phyloP scores from a whole-genome alignment of 2,329 filamentous ascomycete genomes.

The Phaeosphaeriaceae sp. region DNA sequence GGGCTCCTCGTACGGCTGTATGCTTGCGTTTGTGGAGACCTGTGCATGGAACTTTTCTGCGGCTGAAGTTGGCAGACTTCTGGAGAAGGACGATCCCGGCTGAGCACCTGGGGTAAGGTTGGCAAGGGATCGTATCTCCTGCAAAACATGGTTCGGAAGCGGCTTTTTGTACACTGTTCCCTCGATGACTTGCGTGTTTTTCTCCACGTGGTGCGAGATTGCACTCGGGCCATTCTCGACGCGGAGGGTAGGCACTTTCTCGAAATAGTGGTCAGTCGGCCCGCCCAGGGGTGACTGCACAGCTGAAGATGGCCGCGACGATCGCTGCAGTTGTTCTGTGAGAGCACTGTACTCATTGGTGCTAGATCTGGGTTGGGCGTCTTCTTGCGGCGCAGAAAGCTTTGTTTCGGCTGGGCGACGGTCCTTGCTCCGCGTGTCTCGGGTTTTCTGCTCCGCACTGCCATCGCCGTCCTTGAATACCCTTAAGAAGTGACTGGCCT shows the following conservation, averaged over 20 bases:
- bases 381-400: conserved; percentile 31
- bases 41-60: conserved; percentile 42
- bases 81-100: conserved; percentile 58
- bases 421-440: conserved; percentile 54
- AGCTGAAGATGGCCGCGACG: conserved; percentile 32
- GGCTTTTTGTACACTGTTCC: conserved; percentile 16
- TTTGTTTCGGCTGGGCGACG: conserved; percentile 42
- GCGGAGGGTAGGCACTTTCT: conserved; percentile 20
- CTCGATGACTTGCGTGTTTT: conserved; percentile 3
- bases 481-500: conserved; percentile 70
- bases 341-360: conserved; percentile 18
- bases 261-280: conserved; percentile 38
- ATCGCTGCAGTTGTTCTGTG: conserved; percentile 26
- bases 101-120: conserved; percentile 57
- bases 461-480: conserved; percentile 69
- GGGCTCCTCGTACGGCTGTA: conserved; percentile 28
- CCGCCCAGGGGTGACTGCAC: conserved; percentile 33
- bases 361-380: conserved; percentile 20
- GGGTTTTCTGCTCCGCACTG: conserved; percentile 59
- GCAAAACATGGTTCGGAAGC: conserved; percentile 59
- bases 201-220: conserved; percentile 4
- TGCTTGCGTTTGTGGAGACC: conserved; percentile 20
- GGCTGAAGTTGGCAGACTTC: conserved; percentile 53
- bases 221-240: conserved; percentile 10
- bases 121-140: conserved; percentile 64